Evolutionary conservation across 306 rosid genomes (phyloP), one percentile per base, ranked within the genome.

Genomic region (Cucurbita ficifolia): DNA sequence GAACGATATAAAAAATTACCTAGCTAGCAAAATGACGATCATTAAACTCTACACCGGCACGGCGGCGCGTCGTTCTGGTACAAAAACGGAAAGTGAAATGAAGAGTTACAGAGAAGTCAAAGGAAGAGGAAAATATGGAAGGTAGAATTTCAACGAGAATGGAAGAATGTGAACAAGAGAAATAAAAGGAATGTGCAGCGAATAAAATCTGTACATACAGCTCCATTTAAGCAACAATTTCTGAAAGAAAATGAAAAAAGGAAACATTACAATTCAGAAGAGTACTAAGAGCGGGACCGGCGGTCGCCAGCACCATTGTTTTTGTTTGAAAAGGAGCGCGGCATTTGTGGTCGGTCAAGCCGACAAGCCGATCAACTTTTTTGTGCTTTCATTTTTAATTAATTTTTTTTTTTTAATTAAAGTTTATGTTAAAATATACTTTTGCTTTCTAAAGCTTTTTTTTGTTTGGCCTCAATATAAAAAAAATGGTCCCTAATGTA

Each of bases 281-380:
- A 68, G 74, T 0, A 70, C 29, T 22, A 40, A 45, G 21, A 63
- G 22, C 19, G 43, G 7, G 58, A 49, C 57, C 55, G 73, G 12
- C 56, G 22, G 58, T 69, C 58, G 45, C 45, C 74, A 49, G 50
- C 46, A 33, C 74, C 46, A 70, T 70, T n/a, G 74, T 29, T 70
- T 70, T 48, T 49, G 74, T 70, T 70, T 70, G 74, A 70, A 70
- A 70, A 45, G 59, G 74, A 49, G 50, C 74, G 59, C 74, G 74
- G 29, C 59, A 70, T 70, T 70, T 4, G 45, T 70, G 74, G 73
- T 69, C 73, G 74, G 73, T 48, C 73, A 69, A 69, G 73, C 73
- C 73, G 59, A 24, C 58, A 9, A 49, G 22, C 74, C 22, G 74
- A 70, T 70, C 55, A 16, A 70, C 58, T 49, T 48, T 16, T 50